These are phyloP conservation scores for Talaromyces sp. DNA, from an alignment of 2,329 filamentous ascomycete genomes.

Conservation along the genomic window DNA sequence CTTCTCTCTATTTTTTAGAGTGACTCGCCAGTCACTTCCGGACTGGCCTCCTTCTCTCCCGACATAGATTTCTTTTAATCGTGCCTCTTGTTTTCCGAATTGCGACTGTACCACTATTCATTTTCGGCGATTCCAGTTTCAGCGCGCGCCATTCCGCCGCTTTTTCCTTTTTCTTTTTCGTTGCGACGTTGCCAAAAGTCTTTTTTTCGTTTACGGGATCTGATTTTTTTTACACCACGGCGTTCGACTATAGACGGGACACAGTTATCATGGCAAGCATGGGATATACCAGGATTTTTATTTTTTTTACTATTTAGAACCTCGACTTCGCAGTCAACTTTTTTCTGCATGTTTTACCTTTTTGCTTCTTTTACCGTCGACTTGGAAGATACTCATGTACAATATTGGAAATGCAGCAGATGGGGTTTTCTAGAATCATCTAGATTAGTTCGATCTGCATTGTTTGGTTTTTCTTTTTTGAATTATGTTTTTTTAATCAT, in stretches of 20 bases:
- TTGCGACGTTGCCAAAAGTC: constrained; percentile 5
- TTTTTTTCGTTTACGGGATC: constrained; percentile 7
- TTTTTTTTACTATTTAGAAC: constrained; percentile 23
- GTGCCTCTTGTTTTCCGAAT: constrained; percentile 6
- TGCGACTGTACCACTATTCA: not conserved
- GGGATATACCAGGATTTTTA: constrained; percentile 2
- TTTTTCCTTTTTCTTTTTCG: constrained; percentile 10
- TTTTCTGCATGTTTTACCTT: constrained; percentile 10
- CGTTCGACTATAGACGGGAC: constrained; percentile 35
- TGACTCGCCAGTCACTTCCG: not conserved
- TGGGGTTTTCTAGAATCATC: not conserved
- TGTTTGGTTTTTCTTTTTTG: not conserved
- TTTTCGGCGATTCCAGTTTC: not conserved
- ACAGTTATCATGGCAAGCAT: constrained; percentile 15
- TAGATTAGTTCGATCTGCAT: not conserved
- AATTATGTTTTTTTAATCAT: constrained; percentile 4
- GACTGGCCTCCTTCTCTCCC: not conserved
- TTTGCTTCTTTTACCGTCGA: constrained; percentile 12
- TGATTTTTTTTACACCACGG: constrained; percentile 16
- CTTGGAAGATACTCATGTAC: constrained; percentile 16
- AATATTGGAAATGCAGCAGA: constrained; percentile 12
- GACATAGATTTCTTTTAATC: constrained; percentile 10
- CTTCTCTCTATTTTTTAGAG: not conserved
- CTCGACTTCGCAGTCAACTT: constrained; percentile 31
- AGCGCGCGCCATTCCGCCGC: not conserved